Evolutionary conservation across 306 rosid genomes (phyloP).

Genomic region (Sindora glabra): DNA sequence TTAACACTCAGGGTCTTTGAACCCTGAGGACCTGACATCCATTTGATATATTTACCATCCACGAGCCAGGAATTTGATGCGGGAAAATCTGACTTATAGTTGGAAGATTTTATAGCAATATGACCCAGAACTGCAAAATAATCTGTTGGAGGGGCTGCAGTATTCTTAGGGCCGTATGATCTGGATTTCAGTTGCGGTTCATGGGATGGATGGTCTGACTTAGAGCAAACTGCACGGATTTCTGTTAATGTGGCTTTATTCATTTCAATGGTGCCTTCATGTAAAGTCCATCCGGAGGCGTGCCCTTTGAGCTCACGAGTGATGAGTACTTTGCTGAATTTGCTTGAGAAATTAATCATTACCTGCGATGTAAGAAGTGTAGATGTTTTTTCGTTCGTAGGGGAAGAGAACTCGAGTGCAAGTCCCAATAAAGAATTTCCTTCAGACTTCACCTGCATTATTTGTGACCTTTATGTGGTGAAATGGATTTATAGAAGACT

Average conservation of each 20-base stretch:
- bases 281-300: constrained; percentile 54
- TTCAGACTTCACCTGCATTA: constrained; percentile 61
- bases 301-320: constrained; percentile 22
- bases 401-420: constrained; percentile 46
- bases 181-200: constrained; percentile 2
- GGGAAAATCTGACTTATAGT: constrained; percentile 34
- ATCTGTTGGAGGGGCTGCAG: constrained; percentile 20
- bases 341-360: constrained; percentile 22
- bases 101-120: constrained; percentile 33
- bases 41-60: constrained; percentile 39
- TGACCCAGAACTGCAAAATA: constrained; percentile 74
- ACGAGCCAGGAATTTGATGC: constrained; percentile 55
- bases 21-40: constrained; percentile 41
- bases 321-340: constrained; percentile 34
- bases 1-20: constrained; percentile 45
- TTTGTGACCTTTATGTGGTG: constrained; percentile 5
- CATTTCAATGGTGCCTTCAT: constrained; percentile 40
- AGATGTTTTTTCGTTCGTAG: constrained; percentile 17
- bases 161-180: constrained; percentile 11
- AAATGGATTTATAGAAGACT: not conserved
- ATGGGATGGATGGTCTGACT: constrained; percentile 26
- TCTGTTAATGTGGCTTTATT: constrained; percentile 46
- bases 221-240: constrained; percentile 51
- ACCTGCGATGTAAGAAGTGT: constrained; percentile 39
- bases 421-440: constrained; percentile 64